These are phyloP conservation scores for Ehretia macrophylla DNA, from an alignment of 257 asterid species.

Conservation along the genomic window DNA sequence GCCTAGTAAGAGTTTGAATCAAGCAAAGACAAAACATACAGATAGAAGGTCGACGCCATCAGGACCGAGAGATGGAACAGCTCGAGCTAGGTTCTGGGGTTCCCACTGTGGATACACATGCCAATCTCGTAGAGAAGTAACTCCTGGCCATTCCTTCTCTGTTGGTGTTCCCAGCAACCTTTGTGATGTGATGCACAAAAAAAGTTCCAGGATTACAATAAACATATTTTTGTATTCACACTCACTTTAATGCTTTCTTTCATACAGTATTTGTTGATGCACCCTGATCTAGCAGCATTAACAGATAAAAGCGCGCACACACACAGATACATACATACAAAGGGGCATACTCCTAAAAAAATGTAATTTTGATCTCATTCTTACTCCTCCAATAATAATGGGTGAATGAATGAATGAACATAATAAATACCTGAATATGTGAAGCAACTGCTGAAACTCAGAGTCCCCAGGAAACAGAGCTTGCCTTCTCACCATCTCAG, in stretches of 20 bases:
- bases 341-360: no score
- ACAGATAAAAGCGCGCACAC: no score
- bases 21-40: slow-evolving; percentile 24
- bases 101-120: slow-evolving; percentile 96
- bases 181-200: not conserved
- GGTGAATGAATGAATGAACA: not conserved
- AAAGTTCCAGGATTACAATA: not conserved
- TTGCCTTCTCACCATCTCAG: slow-evolving; percentile 92
- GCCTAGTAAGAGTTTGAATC: not conserved
- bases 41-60: slow-evolving; percentile 86
- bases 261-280: no score
- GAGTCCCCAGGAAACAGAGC: slow-evolving; percentile 94
- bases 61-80: slow-evolving; percentile 73
- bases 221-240: not conserved
- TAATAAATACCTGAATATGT: slow-evolving; percentile 60
- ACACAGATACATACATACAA: no score
- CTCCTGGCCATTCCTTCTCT: slow-evolving; percentile 91
- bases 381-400: no score
- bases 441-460: slow-evolving; percentile 89
- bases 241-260: not conserved
- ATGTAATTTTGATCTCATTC: no score
- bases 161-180: slow-evolving; percentile 94
- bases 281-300: no score
- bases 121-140: slow-evolving; percentile 76
- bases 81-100: slow-evolving; percentile 68